Evolutionary conservation across 164 flowering plant species (phyloP), one percentile per base, ranked within the genome.

Genomic region (Aristolochia californica): DNA sequence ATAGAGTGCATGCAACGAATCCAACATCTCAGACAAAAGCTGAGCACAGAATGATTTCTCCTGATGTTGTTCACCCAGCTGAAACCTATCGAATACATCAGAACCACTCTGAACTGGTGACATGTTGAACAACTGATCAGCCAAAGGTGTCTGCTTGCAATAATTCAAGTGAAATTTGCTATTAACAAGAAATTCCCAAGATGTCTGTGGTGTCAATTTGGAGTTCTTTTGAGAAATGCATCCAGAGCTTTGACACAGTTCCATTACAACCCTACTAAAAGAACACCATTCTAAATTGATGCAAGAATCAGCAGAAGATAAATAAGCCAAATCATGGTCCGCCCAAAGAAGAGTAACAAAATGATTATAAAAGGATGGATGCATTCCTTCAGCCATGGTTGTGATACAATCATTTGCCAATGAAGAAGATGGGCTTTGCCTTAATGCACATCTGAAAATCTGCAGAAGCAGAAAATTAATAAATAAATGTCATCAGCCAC

Each of bases 331-430:
- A 56, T 75, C 75, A 55, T 64, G 63, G 71, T 77, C 80, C 40
- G 87, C 84, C 99, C 99, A 94, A 23, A 85, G 78, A 70, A 81
- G 81, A 59, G 51, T 69, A 60, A 88, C 84, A 67, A 94, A 85
- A 59, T 76, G 76, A 60, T 73, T 75, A 60, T 90, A 94, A 48
- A 79, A 78, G 43, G 59, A 60, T 21, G 85, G 71, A 61, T 64
- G 74, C 23, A 94, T 83, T 49, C 97, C 96, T 61, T 83, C 95
- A 47, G 96, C 80, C 82, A 94, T 69, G 58, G 97, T 87, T 23
- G 76, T 68, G 45, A 94, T 82, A 74, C 97, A 94, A 57, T 90
- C 99, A 82, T 78, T 70, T 25, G 75, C 78, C 77, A 94, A 69
- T 49, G 83, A 83, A 27, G 93, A 90, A 48, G 83, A 80, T 60